Evolutionary conservation across 2,329 filamentous ascomycete species (phyloP).

Genomic region (Clonostachys chloroleuca): DNA sequence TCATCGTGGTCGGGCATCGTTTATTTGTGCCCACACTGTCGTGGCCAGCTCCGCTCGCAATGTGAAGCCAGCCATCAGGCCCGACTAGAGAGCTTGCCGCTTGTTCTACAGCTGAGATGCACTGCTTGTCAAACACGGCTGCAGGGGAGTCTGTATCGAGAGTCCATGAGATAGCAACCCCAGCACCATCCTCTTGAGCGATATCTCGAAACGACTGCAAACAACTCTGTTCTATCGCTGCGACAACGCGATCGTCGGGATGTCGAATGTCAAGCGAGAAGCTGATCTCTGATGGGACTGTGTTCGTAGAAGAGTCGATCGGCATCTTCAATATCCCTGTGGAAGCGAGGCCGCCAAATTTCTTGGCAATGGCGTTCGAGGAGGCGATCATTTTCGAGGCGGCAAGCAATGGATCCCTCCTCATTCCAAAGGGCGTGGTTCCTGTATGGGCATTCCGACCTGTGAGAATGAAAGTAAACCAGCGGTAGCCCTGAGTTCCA

Average conservation of each 20-base stretch:
- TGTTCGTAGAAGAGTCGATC: slow-evolving; percentile 67
- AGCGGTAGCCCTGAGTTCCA: slow-evolving; percentile 23
- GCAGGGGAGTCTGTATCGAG: slow-evolving; percentile 57
- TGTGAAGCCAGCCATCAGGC: slow-evolving; percentile 24
- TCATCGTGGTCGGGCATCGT: slow-evolving; percentile 27
- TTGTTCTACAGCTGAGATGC: slow-evolving; percentile 58
- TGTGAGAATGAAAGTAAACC: slow-evolving; percentile 19
- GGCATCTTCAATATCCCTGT: slow-evolving; percentile 22
- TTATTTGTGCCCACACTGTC: slow-evolving; percentile 27
- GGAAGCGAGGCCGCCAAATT: slow-evolving; percentile 16
- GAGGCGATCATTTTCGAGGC: slow-evolving; percentile 25
- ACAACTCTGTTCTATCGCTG: slow-evolving; percentile 27
- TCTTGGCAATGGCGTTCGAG: slow-evolving; percentile 16
- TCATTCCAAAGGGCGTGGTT: slow-evolving; percentile 21
- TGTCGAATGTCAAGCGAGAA: slow-evolving; percentile 66
- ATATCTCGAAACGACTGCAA: slow-evolving; percentile 13
- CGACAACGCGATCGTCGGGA: slow-evolving; percentile 47
- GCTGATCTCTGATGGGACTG: slow-evolving; percentile 59
- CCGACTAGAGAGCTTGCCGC: slow-evolving; percentile 52
- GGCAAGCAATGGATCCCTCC: slow-evolving; percentile 24
- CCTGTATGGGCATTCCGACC: slow-evolving; percentile 22
- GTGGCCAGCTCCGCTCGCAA: slow-evolving; percentile 31
- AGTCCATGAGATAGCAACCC: slow-evolving; percentile 48
- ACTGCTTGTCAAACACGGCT: slow-evolving; percentile 60
- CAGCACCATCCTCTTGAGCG: slow-evolving; percentile 15